phyloP scores from a whole-genome alignment of 2,329 filamentous ascomycete genomes.

The Aspergillus pseudoglaucus region DNA sequence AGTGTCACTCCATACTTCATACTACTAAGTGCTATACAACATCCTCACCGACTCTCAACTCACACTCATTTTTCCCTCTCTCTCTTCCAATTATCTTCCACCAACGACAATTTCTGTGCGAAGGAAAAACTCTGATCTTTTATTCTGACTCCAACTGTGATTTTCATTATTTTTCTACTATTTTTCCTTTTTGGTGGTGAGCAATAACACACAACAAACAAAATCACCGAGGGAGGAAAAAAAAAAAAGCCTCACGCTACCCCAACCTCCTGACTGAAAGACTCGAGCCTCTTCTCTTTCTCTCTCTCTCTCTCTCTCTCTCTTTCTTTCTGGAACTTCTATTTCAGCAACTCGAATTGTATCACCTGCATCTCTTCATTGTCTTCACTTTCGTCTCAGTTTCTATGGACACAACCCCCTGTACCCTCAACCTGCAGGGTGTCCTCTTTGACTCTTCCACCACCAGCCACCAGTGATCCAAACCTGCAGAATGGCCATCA shows the following conservation, averaged over 20 bases:
- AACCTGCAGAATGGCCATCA: conserved; percentile 36
- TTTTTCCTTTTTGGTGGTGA: too few relatives aligned
- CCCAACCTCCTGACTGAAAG: conserved; percentile 2
- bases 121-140: too few relatives aligned
- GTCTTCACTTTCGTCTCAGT: background rate
- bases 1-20: too few relatives aligned
- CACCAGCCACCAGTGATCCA: conserved; percentile 17
- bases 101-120: too few relatives aligned
- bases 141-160: background rate
- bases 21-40: background rate
- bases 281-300: conserved; percentile 1
- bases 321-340: background rate
- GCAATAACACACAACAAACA: background rate
- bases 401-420: conserved; percentile 31
- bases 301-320: conserved; percentile 3
- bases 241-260: conserved; percentile 1
- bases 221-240: background rate
- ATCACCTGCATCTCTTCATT: background rate
- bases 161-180: background rate
- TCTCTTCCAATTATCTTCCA: background rate
- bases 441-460: conserved; percentile 29
- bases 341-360: background rate
- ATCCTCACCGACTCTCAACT: background rate
- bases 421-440: conserved; percentile 22
- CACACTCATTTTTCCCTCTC: background rate